Evolutionary conservation across 2,329 filamentous ascomycete genomes (phyloP), one percentile per base, ranked within the genome.

Genomic region (Trichoderma afroharzianum): DNA sequence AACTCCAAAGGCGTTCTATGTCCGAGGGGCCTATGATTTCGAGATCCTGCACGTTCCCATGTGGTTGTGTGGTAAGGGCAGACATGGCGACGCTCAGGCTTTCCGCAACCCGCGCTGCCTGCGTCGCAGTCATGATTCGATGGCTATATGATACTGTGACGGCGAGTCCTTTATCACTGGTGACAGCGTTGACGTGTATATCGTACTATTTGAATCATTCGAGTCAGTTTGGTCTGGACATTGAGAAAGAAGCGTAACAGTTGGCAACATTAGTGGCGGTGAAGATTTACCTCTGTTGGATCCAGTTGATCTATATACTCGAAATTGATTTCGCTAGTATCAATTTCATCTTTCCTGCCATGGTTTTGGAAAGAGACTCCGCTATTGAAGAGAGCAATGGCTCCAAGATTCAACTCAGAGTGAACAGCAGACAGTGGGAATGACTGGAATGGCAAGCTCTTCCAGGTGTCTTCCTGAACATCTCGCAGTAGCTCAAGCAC

Each of bases 361-460:
- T 36, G 33, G 33, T 36, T 63, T n/a, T 70, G 58, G 11, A 63
- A 70, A 11, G 68, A 70, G 24, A 70, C 15, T 18, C 26, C 47
- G n/a, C 58, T 70, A 24, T 70, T 70, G 24, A 70, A 70, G 15
- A 70, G 58, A 21, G 32, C 67, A 36, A 39, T 24, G 12, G 58
- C 14, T 4, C 58, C 58, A 8, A 70, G 18, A 33, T 33, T 43
- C 18, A 70, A 43, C 11, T 26, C 28, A 11, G 21, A 28, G 33
- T 70, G 47, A 24, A 63, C 53, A 5, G 36, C 26, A n/a, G 83
- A 83, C 3, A 86, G 77, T 3, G 86, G 87, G 73, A 85, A 86
- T 70, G 81, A 83, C 66, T 88, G 86, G 73, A 88, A 82, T 0
- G 83, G 79, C 71, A 88, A 80, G 67, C 82, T 82, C 58, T 80